Evolutionary conservation across 371 early-diverging fungal species (phyloP).

Genomic region (Saksenaea oblongispora): DNA sequence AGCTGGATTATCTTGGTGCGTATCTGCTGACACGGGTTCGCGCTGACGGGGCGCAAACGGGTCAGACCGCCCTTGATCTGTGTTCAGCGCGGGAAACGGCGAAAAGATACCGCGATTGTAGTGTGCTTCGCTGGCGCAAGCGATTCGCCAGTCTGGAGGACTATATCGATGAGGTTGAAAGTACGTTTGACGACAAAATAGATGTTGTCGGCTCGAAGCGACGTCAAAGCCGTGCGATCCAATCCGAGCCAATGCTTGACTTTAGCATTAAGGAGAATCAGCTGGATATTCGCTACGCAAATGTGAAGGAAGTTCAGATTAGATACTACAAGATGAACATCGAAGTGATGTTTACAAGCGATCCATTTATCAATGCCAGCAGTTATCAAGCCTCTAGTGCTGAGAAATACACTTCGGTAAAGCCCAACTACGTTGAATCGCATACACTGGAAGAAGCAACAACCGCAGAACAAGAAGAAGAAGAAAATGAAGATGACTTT

Average conservation of each 20-base stretch:
- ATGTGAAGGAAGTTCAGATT: constrained; percentile 40
- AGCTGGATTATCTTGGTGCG: constrained; percentile 54
- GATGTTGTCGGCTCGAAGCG: background rate
- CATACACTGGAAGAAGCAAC: constrained; percentile 6
- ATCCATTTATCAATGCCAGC: constrained; percentile 36
- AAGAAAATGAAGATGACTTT: constrained; percentile 24
- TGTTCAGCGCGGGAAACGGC: constrained; percentile 30
- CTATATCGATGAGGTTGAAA: constrained; percentile 48
- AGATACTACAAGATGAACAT: constrained; percentile 60
- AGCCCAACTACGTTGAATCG: constrained; percentile 24
- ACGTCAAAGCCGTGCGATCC: constrained; percentile 15
- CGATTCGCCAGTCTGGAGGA: constrained; percentile 43
- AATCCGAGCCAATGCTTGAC: constrained; percentile 31
- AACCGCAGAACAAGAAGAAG: background rate
- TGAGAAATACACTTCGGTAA: constrained; percentile 31
- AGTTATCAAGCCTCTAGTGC: background rate
- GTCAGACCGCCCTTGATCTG: constrained; percentile 29
- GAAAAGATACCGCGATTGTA: constrained; percentile 41
- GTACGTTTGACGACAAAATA: background rate
- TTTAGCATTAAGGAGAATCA: constrained; percentile 21
- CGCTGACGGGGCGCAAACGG: constrained; percentile 2
- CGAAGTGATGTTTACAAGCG: constrained; percentile 63
- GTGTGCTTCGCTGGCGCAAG: constrained; percentile 48
- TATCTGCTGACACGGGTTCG: constrained; percentile 54
- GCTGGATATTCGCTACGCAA: constrained; percentile 30